phyloP scores from a whole-genome alignment of 352 stramenopile species.

The Elongisporangium anandrum region DNA sequence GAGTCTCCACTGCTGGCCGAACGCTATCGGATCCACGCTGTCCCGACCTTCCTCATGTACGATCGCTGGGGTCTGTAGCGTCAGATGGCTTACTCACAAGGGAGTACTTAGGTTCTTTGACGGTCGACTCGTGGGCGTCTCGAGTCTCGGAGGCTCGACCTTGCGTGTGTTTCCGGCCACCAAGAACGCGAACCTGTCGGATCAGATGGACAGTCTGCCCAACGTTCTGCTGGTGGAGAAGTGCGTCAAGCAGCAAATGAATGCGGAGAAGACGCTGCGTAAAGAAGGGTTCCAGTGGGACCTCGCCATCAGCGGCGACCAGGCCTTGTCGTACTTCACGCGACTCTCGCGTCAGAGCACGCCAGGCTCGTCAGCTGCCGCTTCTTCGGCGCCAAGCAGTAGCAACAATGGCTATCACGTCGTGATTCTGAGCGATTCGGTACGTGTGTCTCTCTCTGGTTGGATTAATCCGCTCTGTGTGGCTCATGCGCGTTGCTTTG shows the following conservation, averaged over 20 bases:
- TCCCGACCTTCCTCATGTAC: slow-evolving; percentile 76
- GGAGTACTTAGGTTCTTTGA: slow-evolving; percentile 49
- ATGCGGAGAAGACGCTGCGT: slow-evolving; percentile 48
- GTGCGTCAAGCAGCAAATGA: slow-evolving; percentile 47
- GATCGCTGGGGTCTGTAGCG: neutral
- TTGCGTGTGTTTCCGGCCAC: slow-evolving; percentile 51
- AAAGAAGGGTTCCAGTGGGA: slow-evolving; percentile 72
- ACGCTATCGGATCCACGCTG: slow-evolving; percentile 61
- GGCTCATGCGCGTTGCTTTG: neutral
- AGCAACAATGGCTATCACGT: slow-evolving; percentile 32
- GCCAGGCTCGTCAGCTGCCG: neutral
- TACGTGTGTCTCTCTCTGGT: slow-evolving; percentile 8
- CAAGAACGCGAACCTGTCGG: slow-evolving; percentile 53
- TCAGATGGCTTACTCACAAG: neutral
- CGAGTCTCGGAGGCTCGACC: slow-evolving; percentile 47
- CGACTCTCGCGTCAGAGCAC: slow-evolving; percentile 13
- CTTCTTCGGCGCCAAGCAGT: neutral
- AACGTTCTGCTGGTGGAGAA: slow-evolving; percentile 59
- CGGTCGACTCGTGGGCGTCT: slow-evolving; percentile 47
- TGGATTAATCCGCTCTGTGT: neutral
- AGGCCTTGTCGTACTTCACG: slow-evolving; percentile 46
- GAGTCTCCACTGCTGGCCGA: slow-evolving; percentile 51
- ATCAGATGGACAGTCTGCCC: slow-evolving; percentile 50
- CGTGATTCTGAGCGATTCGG: slow-evolving; percentile 54
- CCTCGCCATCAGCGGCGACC: slow-evolving; percentile 50